A percentile compares a stretch with the other conserved stretches of the same genome.
Conservation (phyloP, 768 basidiomycete species). For the Naganishia onofrii region DNA sequence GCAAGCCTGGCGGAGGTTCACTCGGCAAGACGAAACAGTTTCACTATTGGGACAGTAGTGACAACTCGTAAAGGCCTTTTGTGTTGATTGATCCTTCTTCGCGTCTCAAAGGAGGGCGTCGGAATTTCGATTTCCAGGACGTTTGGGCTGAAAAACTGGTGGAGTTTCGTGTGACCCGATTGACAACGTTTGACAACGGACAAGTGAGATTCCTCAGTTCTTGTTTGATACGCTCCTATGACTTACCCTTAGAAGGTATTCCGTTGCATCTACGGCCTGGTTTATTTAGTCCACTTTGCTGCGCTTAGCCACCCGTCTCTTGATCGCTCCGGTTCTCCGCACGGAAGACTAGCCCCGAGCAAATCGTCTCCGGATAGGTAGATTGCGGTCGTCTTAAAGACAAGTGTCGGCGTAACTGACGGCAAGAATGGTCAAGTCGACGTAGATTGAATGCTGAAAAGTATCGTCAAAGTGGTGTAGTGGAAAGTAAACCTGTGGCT, state of each 20-base stretch:
- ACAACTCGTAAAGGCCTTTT: background rate
- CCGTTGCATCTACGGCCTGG: background rate
- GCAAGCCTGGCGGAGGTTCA: background rate
- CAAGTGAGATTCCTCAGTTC: background rate
- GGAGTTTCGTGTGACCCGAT: background rate
- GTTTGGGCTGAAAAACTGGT: constrained; percentile 5
- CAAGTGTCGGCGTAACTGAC: background rate
- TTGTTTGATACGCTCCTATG: background rate
- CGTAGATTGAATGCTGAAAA: background rate
- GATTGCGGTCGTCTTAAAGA: background rate
- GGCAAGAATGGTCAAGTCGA: background rate
- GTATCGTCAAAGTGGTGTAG: background rate
- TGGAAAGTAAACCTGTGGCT: background rate
- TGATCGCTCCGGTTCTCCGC: constrained; percentile 18
- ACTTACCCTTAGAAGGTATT: background rate
- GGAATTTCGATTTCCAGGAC: background rate
- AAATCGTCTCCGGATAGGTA: background rate
- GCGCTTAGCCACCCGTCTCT: background rate
- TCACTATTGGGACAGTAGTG: constrained; percentile 2
- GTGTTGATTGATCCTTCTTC: background rate
- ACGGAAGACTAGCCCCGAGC: constrained; percentile 2
- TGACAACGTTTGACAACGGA: background rate
- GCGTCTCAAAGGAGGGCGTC: background rate
- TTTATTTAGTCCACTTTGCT: background rate
- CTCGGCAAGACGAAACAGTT: constrained; percentile 5